Evolutionary conservation across 805 yeast genomes (phyloP), one percentile per base, ranked within the genome.

Genomic region (Tanozyma kutaoensis): DNA sequence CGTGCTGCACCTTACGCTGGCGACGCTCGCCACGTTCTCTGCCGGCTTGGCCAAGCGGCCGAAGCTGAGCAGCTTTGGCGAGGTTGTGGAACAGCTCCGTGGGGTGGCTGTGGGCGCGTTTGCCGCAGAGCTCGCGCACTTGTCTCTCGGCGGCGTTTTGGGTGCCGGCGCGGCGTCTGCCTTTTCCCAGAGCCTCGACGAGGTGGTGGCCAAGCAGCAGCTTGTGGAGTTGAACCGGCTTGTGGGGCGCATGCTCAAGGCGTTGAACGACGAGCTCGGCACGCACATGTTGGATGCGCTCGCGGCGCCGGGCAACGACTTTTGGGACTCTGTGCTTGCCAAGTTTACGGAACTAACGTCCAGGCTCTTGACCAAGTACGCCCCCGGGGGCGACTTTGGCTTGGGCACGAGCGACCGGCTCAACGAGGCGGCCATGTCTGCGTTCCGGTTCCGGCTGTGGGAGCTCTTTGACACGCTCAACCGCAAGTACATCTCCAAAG

Each of bases 391-490:
- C 37, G 85, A 82, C 41, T 80, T 84, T 38, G 69, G 69, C 15
- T 50, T 85, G 6, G 95, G 91, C 1, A 58, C 73, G 2, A 25
- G 56, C 2, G 46, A 38, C 1, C 62, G 50, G 3, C 58, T 56
- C 15, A 74, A 72, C 38, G 32, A 34, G 2, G 39, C 43, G 2
- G 60, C 70, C 1, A 47, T 53, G 7, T 39, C 43, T n/a, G 56
- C 55, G 20, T 54, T 84, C 21, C 55, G 63, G 24, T 58, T 56
- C 37, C 50, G 55, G 19, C 66, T 81, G 3, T 88, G 97, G 96
- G 46, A 52, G 17, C 52, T 59, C 15, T 69, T 85, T 34, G 63
- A 71, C 32, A 63, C 59, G 8, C 58, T 69, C 15, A 59, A 78
- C 24, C 75, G 66, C 38, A 78, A 76, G 30, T 64, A 68, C 37